phyloP scores from a whole-genome alignment of 192 early-diverging fungal species.

The Dissophora globulifera region DNA sequence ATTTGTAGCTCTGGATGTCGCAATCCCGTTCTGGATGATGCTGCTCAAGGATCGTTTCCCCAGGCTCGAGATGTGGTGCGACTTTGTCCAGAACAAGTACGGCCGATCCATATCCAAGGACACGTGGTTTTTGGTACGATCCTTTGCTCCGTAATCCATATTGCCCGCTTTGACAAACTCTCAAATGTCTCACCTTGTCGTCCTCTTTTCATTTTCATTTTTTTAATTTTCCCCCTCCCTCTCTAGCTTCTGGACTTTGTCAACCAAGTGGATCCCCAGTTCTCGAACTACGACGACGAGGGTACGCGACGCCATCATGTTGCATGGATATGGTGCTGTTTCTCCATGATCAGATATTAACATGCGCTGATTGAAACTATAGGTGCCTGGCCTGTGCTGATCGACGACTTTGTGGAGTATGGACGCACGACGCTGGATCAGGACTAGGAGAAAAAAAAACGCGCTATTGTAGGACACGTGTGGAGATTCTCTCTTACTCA shows the following conservation, averaged over 20 bases:
- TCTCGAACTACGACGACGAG: constrained; percentile 79
- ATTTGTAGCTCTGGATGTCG: constrained; percentile 72
- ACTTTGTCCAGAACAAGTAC: constrained; percentile 80
- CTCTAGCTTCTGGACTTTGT: constrained; percentile 80
- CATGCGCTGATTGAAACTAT: background rate
- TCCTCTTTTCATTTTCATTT: too few relatives aligned
- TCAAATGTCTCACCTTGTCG: too few relatives aligned
- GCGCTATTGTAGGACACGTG: background rate
- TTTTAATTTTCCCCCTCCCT: too few relatives aligned
- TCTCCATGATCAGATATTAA: background rate
- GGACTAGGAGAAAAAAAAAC: constrained; percentile 11
- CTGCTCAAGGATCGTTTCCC: constrained; percentile 69
- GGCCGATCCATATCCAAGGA: constrained; percentile 83
- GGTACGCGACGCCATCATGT: constrained; percentile 25
- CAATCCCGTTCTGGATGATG: constrained; percentile 79
- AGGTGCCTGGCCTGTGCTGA: constrained; percentile 87
- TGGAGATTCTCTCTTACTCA: background rate
- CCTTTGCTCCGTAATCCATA: background rate
- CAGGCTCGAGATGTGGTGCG: constrained; percentile 74
- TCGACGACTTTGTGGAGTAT: constrained; percentile 71
- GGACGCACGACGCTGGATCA: constrained; percentile 50
- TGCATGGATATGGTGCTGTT: background rate
- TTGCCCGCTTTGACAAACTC: background rate
- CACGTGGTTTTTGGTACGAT: constrained; percentile 82
- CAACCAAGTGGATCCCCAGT: constrained; percentile 66